Conservation (phyloP, 2,329 filamentous ascomycete species). For the Xylariaceae sp. region DNA sequence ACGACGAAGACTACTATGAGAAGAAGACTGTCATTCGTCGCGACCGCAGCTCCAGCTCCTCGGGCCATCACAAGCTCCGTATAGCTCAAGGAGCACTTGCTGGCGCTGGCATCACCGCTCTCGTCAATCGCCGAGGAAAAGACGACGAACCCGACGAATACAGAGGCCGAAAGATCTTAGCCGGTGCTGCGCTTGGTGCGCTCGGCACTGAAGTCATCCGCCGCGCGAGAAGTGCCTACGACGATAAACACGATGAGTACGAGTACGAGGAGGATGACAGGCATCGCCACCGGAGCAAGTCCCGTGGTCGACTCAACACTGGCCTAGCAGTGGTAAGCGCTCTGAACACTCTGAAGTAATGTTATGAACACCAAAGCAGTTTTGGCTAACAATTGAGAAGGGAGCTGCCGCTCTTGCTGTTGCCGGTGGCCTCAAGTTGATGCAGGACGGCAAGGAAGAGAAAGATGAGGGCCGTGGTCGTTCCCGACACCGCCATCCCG, state of each 20-base stretch:
- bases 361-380: neutral
- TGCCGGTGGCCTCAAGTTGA: slow-evolving; percentile 60
- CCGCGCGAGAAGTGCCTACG: slow-evolving; percentile 57
- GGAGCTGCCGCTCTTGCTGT: slow-evolving; percentile 56
- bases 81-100: slow-evolving; percentile 61
- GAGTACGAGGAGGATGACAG: slow-evolving; percentile 35
- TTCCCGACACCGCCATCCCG: slow-evolving; percentile 44
- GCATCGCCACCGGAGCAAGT: slow-evolving; percentile 37
- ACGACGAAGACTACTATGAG: slow-evolving; percentile 44
- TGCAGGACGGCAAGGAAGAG: slow-evolving; percentile 54
- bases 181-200: slow-evolving; percentile 58
- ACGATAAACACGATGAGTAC: slow-evolving; percentile 41
- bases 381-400: slow-evolving; percentile 18
- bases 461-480: slow-evolving; percentile 55
- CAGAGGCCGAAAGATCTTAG: slow-evolving; percentile 53
- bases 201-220: slow-evolving; percentile 57
- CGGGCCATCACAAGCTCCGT: slow-evolving; percentile 48
- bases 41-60: slow-evolving; percentile 45
- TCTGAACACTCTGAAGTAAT: too few species aligned
- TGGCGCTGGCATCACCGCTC: slow-evolving; percentile 56
- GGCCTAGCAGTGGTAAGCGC: slow-evolving; percentile 52
- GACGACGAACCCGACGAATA: slow-evolving; percentile 46
- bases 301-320: slow-evolving; percentile 47
- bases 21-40: slow-evolving; percentile 44
- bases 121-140: slow-evolving; percentile 49